Evolutionary conservation across 257 asterid genomes (phyloP).

Genomic region (Scutellaria barbata): DNA sequence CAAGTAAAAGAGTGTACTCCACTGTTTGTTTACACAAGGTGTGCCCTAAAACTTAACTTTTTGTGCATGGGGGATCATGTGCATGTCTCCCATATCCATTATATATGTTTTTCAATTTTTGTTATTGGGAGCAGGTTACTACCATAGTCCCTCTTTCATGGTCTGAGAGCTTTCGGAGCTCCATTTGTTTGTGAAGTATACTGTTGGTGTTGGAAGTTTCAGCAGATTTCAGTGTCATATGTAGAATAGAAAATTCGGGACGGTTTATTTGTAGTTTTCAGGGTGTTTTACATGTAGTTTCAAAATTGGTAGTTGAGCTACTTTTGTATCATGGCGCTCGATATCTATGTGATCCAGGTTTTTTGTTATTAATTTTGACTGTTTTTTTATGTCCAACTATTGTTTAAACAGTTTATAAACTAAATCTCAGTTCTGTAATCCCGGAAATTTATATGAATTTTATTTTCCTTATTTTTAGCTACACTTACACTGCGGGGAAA

Average conservation of each 20-base stretch:
- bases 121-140: slow-evolving; percentile 35
- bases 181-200: slow-evolving; percentile 29
- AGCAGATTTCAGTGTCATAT: slow-evolving; percentile 31
- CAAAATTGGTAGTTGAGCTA: slow-evolving; percentile 24
- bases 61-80: background rate
- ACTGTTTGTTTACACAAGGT: slow-evolving; percentile 33
- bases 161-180: slow-evolving; percentile 25
- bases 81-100: background rate
- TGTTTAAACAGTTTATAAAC: slow-evolving; percentile 15
- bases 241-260: slow-evolving; percentile 36
- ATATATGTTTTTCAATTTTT: background rate
- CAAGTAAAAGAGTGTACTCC: slow-evolving; percentile 37
- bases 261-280: slow-evolving; percentile 36
- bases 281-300: slow-evolving; percentile 34
- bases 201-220: slow-evolving; percentile 37
- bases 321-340: slow-evolving; percentile 39
- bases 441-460: slow-evolving; percentile 26
- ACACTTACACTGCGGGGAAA: too few species aligned
- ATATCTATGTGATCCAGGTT: slow-evolving; percentile 26
- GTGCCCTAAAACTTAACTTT: slow-evolving; percentile 2
- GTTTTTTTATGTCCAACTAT: slow-evolving; percentile 23
- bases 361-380: background rate
- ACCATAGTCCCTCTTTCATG: slow-evolving; percentile 10
- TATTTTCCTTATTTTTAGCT: background rate
- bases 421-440: slow-evolving; percentile 20